phyloP scores from a whole-genome alignment of 2,329 filamentous ascomycete species.

The Arthrobotrys musiformis region DNA sequence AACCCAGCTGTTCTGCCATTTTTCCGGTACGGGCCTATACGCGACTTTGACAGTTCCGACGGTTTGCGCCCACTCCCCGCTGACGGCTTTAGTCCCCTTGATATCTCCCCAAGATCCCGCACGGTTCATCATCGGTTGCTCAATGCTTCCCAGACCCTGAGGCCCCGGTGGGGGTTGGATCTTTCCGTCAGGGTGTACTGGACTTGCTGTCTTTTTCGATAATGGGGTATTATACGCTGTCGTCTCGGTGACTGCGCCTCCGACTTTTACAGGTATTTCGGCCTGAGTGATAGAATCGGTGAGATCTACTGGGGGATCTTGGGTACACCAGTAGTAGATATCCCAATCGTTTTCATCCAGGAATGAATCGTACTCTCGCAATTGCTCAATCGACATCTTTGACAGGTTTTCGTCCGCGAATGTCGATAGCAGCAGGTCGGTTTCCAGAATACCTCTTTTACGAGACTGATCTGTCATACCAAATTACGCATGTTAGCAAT shows the following conservation, averaged over 20 bases:
- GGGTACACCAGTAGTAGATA: slow-evolving; percentile 99
- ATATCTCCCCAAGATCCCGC: slow-evolving; percentile 66
- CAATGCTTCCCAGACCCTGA: slow-evolving; percentile 36
- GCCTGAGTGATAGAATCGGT: slow-evolving; percentile 68
- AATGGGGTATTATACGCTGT: slow-evolving; percentile 53
- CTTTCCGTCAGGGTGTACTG: slow-evolving; percentile 57
- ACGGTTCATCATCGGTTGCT: slow-evolving; percentile 42
- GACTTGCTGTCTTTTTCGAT: slow-evolving; percentile 61
- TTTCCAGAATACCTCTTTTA: slow-evolving; percentile 94
- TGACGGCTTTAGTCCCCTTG: slow-evolving; percentile 69
- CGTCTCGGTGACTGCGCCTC: slow-evolving; percentile 58
- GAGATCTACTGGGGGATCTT: slow-evolving; percentile 74
- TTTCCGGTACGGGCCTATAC: slow-evolving; percentile 84
- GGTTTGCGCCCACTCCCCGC: slow-evolving; percentile 89
- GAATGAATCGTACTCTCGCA: slow-evolving; percentile 87
- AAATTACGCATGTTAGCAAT: slow-evolving; percentile 44
- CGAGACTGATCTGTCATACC: slow-evolving; percentile 84
- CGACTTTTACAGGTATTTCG: slow-evolving; percentile 61
- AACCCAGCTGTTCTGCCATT: slow-evolving; percentile 87
- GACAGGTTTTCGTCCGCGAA: slow-evolving; percentile 85
- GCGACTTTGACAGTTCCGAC: slow-evolving; percentile 93
- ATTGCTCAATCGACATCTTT: slow-evolving; percentile 76
- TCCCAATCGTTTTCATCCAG: slow-evolving; percentile 99
- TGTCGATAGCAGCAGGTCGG: slow-evolving; percentile 93
- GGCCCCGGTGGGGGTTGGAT: slow-evolving; percentile 27